Base-by-base conservation (phyloP, 257 asterid genomes). In the Oldenlandia corymbosa region DNA sequence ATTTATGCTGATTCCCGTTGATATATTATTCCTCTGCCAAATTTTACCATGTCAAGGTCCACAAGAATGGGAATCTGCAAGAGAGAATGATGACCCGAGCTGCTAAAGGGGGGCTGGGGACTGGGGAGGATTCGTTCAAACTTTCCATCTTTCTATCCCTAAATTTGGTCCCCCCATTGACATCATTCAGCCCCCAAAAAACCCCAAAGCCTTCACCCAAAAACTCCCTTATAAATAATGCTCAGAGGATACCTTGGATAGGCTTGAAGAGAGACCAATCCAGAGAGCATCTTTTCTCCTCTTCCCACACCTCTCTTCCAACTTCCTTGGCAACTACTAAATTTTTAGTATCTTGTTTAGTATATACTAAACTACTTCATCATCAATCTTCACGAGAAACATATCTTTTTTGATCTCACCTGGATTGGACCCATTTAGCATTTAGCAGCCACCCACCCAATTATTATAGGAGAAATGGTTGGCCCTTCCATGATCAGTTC, bases 191-290 rank as follows among this genome's bases (percentile, higher is more conserved):
- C 67, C 61, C 7, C 62, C 62, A 49, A 21, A 46, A n/a, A 34
- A n/a, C 30, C 45, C 54, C 51, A 48, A 31, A 31, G 52, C 49
- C 60, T 24, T 27, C 26, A 21, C 27, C n/a, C n/a, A n/a, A 10
- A 37, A 71, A 65, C 14, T 2, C 1, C 27, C 59, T 83, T 85
- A 83, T 90, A 90, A 83, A 85, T 87, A 76, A 75, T 57, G 60
- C 62, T 64, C 37, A 27, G 7, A 62, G 34, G 62, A 17, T 68
- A 36, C 81, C 68, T 52, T 71, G 45, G 78, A 65, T 80, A 67
- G 83, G 95, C 92, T 85, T 87, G 88, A 86, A 83, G 84, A 75
- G 78, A n/a, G 71, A 75, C 51, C 63, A 71, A 56, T 34, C 39
- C 9, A 34, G 9, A 34, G 39, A 4, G 4, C 9, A 3, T 34